A percentile compares a stretch with the other conserved stretches of the same genome.
Evolutionary conservation across 1,284 basidiomycete genomes (phyloP).

Genomic region (Rhodotorula sp.): DNA sequence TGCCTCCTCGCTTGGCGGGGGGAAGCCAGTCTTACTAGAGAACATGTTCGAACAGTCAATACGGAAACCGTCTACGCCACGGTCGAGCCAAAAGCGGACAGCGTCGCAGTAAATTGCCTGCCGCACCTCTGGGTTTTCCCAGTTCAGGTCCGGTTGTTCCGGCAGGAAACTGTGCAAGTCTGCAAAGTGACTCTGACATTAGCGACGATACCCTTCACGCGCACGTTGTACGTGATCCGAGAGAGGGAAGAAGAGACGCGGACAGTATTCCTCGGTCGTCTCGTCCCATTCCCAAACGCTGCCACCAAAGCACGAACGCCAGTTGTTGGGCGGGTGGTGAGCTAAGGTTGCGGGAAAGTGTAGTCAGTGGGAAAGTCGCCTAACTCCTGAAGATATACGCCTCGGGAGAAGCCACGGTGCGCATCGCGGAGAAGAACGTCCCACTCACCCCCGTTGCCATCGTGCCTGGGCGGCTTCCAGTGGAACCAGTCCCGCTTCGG

Average conservation of each 20-base stretch:
- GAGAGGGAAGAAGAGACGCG: not conserved
- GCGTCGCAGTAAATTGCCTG: constrained; percentile 57
- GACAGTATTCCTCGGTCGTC: constrained; percentile 56
- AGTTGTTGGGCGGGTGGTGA: constrained; percentile 65
- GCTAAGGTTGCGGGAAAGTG: constrained; percentile 9
- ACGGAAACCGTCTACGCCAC: constrained; percentile 71
- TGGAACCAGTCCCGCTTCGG: constrained; percentile 65
- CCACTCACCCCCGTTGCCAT: constrained; percentile 48
- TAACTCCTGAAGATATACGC: not conserved
- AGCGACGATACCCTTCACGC: too few relatives aligned
- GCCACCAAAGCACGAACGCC: constrained; percentile 67
- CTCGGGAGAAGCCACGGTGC: too few relatives aligned
- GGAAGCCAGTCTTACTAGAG: not conserved
- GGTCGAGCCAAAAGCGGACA: constrained; percentile 70
- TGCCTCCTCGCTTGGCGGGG: too few relatives aligned
- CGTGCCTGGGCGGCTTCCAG: constrained; percentile 10
- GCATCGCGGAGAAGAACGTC: too few relatives aligned
- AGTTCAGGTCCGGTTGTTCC: constrained; percentile 76
- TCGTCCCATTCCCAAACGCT: constrained; percentile 72
- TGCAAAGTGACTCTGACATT: too few relatives aligned
- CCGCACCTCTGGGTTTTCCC: constrained; percentile 65
- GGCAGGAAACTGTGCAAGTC: constrained; percentile 66
- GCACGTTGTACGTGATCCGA: constrained; percentile 48
- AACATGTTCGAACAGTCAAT: constrained; percentile 28
- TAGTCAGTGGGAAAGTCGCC: not conserved